Percentiles rank a stretch among this genome's conserved stretches.
Conservation (phyloP, 495 filamentous ascomycete genomes). For the Daldinia loculata region DNA sequence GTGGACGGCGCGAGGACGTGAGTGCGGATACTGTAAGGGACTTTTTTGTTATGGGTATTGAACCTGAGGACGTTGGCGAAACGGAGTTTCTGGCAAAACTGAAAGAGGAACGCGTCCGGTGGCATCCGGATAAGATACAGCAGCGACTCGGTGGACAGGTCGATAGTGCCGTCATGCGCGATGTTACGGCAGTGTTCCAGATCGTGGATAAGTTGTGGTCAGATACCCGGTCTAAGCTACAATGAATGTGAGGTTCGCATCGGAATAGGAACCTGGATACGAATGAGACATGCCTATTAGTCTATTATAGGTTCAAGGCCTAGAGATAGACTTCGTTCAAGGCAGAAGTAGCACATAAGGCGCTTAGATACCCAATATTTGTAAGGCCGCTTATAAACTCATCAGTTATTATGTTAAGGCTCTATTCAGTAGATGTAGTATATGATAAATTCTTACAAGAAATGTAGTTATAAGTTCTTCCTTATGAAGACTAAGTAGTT, state of each 20-base stretch:
- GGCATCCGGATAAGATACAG: slow-evolving; percentile 99
- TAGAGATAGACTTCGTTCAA: neutral
- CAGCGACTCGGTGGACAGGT: slow-evolving; percentile 80
- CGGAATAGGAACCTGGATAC: neutral
- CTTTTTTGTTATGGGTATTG: slow-evolving; percentile 56
- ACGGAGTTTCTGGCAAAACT: slow-evolving; percentile 68
- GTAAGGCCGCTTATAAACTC: too few relatives aligned
- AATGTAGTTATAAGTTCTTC: neutral
- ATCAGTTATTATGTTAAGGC: neutral
- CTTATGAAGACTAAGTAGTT: too few relatives aligned
- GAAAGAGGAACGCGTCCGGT: slow-evolving; percentile 87
- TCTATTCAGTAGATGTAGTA: neutral
- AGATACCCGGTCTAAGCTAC: slow-evolving; percentile 56
- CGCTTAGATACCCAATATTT: neutral
- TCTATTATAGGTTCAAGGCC: neutral
- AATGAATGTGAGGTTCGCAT: neutral
- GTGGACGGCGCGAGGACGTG: slow-evolving; percentile 58
- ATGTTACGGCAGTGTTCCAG: slow-evolving; percentile 91
- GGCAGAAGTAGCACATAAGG: neutral
- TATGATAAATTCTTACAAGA: neutral
- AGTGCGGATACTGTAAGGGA: slow-evolving; percentile 45
- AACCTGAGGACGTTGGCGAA: slow-evolving; percentile 59
- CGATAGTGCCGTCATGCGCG: slow-evolving; percentile 70
- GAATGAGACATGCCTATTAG: neutral
- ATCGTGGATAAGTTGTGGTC: slow-evolving; percentile 85